Evolutionary conservation across 305 asterid genomes (phyloP), one percentile per base, ranked within the genome.

Genomic region (Petunia hybrid): DNA sequence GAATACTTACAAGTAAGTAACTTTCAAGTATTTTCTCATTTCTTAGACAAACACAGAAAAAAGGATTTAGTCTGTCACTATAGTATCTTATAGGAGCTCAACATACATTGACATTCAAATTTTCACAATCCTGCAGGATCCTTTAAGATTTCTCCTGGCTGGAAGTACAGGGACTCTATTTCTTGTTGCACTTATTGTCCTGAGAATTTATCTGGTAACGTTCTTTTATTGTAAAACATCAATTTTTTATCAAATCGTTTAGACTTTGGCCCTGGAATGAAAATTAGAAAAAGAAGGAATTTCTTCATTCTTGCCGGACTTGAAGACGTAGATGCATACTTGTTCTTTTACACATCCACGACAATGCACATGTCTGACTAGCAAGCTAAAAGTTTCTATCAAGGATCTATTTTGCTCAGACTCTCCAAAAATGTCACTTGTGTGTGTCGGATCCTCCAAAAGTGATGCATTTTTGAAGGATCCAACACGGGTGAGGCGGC

Each of bases 191-290:
- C 80, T 95, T 63, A 91, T 93, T 62, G 92, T 95, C 83, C 87
- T 95, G 81, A 92, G 99, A 89, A 93, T 95, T 82, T 95, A 95
- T 79, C 90, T 95, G 95, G 99, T 95, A 90, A 40, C 87, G 62
- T 57, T 63, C 9, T 57, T 77, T 60, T 46, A 71, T 38, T 71
- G 12, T 45, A 35, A 2, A 35, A 51, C 62, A 10, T 46, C 61
- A 31, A 10, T 55, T 31, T 9, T 4, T 8, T 71, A 60, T 73
- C 78, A 65, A 70, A 31, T 39, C 4, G 39, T 42, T 16, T 1
- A 41, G 60, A 8, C 0, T 63, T 14, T 73, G 55, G 13, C 35
- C 5, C 2, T n/a, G 16, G n/a, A 51, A 31, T 31, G 66, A 61
- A 14, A 61, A 22, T 0, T 22, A 16, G 8, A 51, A 63, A 42